These are phyloP conservation scores for Scytalidium lignicola DNA, from an alignment of 2,329 filamentous ascomycete species.

Conservation along the genomic window DNA sequence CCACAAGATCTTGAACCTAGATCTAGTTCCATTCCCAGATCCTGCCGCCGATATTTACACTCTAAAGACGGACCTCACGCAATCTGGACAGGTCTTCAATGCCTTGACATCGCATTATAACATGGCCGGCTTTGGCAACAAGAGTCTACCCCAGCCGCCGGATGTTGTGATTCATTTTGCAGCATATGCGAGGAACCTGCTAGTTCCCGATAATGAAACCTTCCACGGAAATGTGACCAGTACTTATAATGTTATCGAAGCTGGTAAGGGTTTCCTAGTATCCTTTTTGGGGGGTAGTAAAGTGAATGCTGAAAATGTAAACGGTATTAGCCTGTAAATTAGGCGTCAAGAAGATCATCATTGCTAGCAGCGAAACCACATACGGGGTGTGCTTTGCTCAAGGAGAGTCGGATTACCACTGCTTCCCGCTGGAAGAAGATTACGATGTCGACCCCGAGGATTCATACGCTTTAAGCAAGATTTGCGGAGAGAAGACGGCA, in stretches of 20 bases:
- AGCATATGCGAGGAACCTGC: conserved; percentile 54
- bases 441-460: conserved; percentile 46
- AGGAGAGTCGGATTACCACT: conserved; percentile 48
- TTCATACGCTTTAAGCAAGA: conserved; percentile 55
- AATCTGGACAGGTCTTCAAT: conserved; percentile 34
- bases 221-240: conserved; percentile 50
- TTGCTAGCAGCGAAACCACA: conserved; percentile 53
- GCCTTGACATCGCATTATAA: conserved; percentile 44
- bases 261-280: no score
- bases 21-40: conserved; percentile 27
- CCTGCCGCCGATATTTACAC: conserved; percentile 26
- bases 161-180: conserved; percentile 54
- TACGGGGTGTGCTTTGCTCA: conserved; percentile 60
- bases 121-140: conserved; percentile 36
- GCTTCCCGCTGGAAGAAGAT: conserved; percentile 55
- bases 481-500: conserved; percentile 53
- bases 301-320: no score
- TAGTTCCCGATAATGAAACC: conserved; percentile 55
- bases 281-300: no score
- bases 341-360: conserved; percentile 56
- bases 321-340: conserved; percentile 46
- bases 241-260: conserved; percentile 60
- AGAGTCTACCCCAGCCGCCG: conserved; percentile 37
- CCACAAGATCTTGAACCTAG: conserved; percentile 32
- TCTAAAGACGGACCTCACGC: conserved; percentile 30